A percentile compares a stretch with the other conserved stretches of the same genome.
Conservation (phyloP, 129 eudicot genomes). For the Flaveria brownii region DNA sequence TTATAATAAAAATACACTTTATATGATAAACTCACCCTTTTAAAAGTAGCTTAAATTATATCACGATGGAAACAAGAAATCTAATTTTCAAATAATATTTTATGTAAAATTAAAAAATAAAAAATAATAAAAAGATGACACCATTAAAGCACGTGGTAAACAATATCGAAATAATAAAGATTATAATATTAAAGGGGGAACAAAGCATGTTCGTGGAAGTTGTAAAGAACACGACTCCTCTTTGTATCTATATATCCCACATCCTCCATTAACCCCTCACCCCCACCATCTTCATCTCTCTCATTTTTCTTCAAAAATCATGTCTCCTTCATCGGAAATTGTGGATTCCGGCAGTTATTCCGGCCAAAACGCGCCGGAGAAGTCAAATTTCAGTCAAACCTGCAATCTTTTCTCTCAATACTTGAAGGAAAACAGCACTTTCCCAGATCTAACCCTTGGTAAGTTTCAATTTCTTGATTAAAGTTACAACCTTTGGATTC, state of each 20-base stretch:
- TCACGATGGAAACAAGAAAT: too few species aligned
- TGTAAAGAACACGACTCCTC: constrained; percentile 38
- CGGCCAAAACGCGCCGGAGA: constrained; percentile 47
- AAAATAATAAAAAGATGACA: not conserved
- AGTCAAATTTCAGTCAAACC: constrained; percentile 65
- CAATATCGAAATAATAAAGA: not conserved
- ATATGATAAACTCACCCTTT: too few species aligned
- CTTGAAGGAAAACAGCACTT: constrained; percentile 72
- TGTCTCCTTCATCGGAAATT: constrained; percentile 64
- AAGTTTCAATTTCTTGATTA: constrained; percentile 3
- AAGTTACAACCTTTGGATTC: too few species aligned
- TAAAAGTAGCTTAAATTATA: too few species aligned
- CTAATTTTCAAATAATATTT: too few species aligned
- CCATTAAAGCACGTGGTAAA: constrained; percentile 44
- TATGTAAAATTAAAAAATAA: too few species aligned
- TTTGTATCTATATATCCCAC: constrained; percentile 34
- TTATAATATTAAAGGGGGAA: constrained; percentile 22
- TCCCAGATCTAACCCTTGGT: constrained; percentile 63
- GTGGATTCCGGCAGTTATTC: constrained; percentile 66
- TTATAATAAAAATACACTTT: too few species aligned
- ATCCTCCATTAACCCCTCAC: constrained; percentile 5
- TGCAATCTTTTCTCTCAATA: constrained; percentile 77
- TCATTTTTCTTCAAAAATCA: not conserved
- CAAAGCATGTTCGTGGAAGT: constrained; percentile 32
- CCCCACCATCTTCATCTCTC: constrained; percentile 10